Percentiles rank a stretch among this genome's conserved stretches.
These are phyloP conservation scores for Pichia sp. DNA, from an alignment of 1,139 yeast genomes.

Conservation along the genomic window DNA sequence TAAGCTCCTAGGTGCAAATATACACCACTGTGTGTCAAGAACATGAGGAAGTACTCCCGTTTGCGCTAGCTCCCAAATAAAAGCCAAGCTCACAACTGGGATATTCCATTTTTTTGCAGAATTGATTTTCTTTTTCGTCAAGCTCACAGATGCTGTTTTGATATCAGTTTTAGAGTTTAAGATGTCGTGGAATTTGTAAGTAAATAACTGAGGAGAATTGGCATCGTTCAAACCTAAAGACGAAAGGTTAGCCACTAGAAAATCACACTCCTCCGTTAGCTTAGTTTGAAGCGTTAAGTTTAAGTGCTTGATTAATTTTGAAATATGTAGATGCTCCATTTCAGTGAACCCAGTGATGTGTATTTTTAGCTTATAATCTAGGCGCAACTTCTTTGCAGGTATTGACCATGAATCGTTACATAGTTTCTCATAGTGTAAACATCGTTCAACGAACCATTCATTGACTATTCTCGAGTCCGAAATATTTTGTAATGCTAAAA, in stretches of 20 bases:
- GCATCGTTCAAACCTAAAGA: slow-evolving; percentile 44
- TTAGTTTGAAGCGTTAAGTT: slow-evolving; percentile 49
- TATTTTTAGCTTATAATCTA: slow-evolving; percentile 41
- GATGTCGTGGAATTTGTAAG: slow-evolving; percentile 35
- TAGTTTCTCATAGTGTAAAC: slow-evolving; percentile 56
- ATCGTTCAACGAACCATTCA: slow-evolving; percentile 85
- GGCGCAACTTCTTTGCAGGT: slow-evolving; percentile 43
- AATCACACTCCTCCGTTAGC: slow-evolving; percentile 54
- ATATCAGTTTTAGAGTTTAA: slow-evolving; percentile 15
- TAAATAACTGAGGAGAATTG: slow-evolving; percentile 40
- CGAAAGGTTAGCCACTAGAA: slow-evolving; percentile 57
- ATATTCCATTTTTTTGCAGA: slow-evolving; percentile 56
- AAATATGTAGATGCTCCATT: slow-evolving; percentile 71
- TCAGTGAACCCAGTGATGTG: slow-evolving; percentile 82
- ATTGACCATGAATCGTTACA: slow-evolving; percentile 68
- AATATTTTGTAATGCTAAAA: slow-evolving; percentile 12
- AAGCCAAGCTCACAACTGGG: slow-evolving; percentile 53
- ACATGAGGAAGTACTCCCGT: slow-evolving; percentile 28
- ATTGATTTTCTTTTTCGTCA: slow-evolving; percentile 49
- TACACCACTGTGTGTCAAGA: slow-evolving; percentile 47
- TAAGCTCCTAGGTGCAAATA: slow-evolving; percentile 37
- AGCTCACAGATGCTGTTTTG: slow-evolving; percentile 21
- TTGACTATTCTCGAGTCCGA: slow-evolving; percentile 42
- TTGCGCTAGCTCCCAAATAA: slow-evolving; percentile 42
- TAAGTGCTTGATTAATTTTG: slow-evolving; percentile 53